phyloP scores from a whole-genome alignment of 2,329 filamentous ascomycete genomes.

The Arthroderma sp. region DNA sequence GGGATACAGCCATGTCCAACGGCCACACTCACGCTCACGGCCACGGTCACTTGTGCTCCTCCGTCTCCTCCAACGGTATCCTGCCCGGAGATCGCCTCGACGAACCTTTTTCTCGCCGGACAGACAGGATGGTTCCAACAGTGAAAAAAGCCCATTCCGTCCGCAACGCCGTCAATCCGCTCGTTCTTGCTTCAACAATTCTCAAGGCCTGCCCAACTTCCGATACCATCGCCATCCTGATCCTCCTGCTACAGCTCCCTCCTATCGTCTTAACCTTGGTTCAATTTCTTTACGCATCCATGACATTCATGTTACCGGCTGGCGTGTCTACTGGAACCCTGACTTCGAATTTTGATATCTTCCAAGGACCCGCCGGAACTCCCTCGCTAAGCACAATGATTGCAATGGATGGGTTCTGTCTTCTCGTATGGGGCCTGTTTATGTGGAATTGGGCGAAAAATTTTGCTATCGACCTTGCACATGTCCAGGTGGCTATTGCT shows the following conservation, averaged over 20 bases:
- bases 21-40: conserved; percentile 27
- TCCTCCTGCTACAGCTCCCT: conserved; percentile 85
- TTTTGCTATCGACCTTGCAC: conserved; percentile 77
- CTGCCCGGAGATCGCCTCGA: conserved; percentile 15
- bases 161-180: conserved; percentile 50
- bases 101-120: conserved; percentile 21
- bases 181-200: conserved; percentile 73
- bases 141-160: conserved; percentile 23
- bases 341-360: conserved; percentile 77
- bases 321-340: conserved; percentile 62
- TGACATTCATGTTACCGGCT: conserved; percentile 81
- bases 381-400: conserved; percentile 76
- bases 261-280: conserved; percentile 78
- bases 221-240: conserved; percentile 92
- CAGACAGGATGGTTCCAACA: conserved; percentile 19
- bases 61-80: conserved; percentile 24
- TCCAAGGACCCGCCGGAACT: conserved; percentile 74
- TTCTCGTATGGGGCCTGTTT: conserved; percentile 69
- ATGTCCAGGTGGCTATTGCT: conserved; percentile 85
- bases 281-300: conserved; percentile 80
- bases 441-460: conserved; percentile 79
- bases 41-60: conserved; percentile 24
- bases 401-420: conserved; percentile 69
- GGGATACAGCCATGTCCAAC: conserved; percentile 13
- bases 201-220: conserved; percentile 79